Percentiles rank a stretch among this genome's conserved stretches.
These are phyloP conservation scores for Plasmodium coatneyi DNA, from an alignment of 169 alveolate genomes.

Conservation along the genomic window DNA sequence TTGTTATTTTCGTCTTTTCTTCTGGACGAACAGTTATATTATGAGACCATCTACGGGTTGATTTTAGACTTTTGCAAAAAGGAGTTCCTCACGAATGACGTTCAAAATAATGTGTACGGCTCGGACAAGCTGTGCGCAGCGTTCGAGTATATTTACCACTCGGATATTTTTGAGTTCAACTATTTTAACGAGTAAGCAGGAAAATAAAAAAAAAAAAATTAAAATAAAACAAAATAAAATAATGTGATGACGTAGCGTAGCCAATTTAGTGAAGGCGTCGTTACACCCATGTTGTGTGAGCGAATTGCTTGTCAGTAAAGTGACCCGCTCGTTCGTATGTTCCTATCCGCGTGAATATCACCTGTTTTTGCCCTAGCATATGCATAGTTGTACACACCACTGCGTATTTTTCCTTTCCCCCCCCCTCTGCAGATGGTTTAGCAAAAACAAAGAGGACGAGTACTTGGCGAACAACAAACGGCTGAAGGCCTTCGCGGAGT, in stretches of 20 bases:
- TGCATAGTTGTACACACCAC: not conserved
- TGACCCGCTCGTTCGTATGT: not conserved
- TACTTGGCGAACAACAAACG: conserved; percentile 55
- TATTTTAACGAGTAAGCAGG: conserved; percentile 49
- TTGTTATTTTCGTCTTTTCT: conserved; percentile 60
- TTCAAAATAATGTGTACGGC: conserved; percentile 46
- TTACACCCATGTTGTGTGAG: not conserved
- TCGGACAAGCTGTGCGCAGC: conserved; percentile 34
- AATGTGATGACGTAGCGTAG: not conserved
- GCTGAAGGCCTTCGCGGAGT: conserved; percentile 68
- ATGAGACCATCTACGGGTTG: conserved; percentile 58
- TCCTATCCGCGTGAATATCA: not conserved
- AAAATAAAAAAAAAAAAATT: not conserved
- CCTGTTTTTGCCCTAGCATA: not conserved
- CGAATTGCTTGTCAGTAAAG: not conserved
- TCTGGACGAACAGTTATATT: conserved; percentile 55
- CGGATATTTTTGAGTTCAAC: conserved; percentile 71
- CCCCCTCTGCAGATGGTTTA: conserved; percentile 40
- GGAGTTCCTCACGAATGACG: conserved; percentile 3
- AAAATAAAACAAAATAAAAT: not conserved
- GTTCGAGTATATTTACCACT: conserved; percentile 60
- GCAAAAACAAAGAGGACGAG: conserved; percentile 37
- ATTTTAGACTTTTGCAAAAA: conserved; percentile 57
- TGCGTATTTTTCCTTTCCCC: not conserved
- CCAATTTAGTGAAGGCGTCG: not conserved